Evolutionary conservation across 139 green algal species (phyloP), one percentile per base, ranked within the genome.

Genomic region (Pycnococcus provasolii): DNA sequence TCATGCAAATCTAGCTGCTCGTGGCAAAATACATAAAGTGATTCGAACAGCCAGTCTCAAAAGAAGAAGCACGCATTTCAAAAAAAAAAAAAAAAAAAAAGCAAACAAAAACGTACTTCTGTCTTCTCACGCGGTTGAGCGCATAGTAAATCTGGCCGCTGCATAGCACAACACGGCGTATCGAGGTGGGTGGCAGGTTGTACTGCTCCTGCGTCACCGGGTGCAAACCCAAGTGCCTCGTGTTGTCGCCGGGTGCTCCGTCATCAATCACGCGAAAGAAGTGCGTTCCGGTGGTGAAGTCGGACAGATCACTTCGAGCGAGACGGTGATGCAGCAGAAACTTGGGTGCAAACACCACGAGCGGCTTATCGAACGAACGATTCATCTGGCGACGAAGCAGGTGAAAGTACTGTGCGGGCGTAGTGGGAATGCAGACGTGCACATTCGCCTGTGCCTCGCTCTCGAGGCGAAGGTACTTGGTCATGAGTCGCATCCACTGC

Each of bases 211-310:
- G 37, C n/a, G n/a, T 64, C 5, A 64, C 58, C n/a, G 48, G 45
- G 3, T 44, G 26, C 26, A 26, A 11, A 2, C 41, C 45, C 3
- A 54, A 15, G 26, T 70, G 63, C 51, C 43, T 71, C 4, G 75
- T 85, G 79, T 91, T 89, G 77, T 91, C 83, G 1, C 74, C 81
- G 0, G 58, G 58, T 64, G 84, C 84, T 72, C 80, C 74, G 62
- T 89, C 83, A 57, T 84, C 80, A 41, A 91, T 87, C 15, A 90
- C 77, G 42, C 82, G 69, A 57, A 81, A 85, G 80, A 93, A 93
- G 60, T 81, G 85, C 2, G 76, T 87, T 39, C 73, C 80, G 2
- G 77, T 64, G 2, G 66, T 65, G 55, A 89, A 82, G 70, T 88
- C 84, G 37, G 63, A 15, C 26, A 92, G 70, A 7, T 76, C 73